Evolutionary conservation across 371 early-diverging fungal species (phyloP).

Genomic region (Massospora cicadina): DNA sequence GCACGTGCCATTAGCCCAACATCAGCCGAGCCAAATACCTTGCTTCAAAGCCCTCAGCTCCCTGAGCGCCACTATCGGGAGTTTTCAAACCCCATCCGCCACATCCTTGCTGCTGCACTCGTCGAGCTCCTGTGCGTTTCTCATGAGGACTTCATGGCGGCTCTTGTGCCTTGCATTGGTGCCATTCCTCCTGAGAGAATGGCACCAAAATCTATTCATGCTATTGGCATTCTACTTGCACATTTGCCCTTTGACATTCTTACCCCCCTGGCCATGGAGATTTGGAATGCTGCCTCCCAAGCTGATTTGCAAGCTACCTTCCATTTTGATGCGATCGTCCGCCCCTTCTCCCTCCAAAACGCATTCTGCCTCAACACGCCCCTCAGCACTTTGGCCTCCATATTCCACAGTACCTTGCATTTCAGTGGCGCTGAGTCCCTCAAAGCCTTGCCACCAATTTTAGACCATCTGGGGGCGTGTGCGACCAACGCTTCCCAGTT

Average conservation of each 20-base stretch:
- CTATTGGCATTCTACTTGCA: neutral
- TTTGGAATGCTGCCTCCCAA: neutral
- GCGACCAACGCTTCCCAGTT: neutral
- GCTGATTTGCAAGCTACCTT: neutral
- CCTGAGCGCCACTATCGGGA: conserved; percentile 66
- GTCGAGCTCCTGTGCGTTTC: conserved; percentile 46
- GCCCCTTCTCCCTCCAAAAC: neutral
- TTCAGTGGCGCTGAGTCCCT: neutral
- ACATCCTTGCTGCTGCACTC: conserved; percentile 38
- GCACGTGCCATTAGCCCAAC: neutral
- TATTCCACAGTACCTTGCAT: neutral
- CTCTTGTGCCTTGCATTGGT: neutral
- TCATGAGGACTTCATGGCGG: conserved; percentile 5
- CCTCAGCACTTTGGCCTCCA: neutral
- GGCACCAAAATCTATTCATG: neutral
- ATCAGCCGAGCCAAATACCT: neutral
- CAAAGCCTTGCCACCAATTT: neutral
- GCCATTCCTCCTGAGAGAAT: conserved; percentile 16
- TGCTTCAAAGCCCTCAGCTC: conserved; percentile 20
- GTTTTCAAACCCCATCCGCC: conserved; percentile 53
- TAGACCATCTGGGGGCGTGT: neutral
- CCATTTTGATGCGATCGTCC: neutral
- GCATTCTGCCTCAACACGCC: neutral
- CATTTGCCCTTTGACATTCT: neutral
- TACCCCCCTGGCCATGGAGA: neutral